phyloP scores from a whole-genome alignment of 1,139 yeast genomes.

The Pichia sp. region DNA sequence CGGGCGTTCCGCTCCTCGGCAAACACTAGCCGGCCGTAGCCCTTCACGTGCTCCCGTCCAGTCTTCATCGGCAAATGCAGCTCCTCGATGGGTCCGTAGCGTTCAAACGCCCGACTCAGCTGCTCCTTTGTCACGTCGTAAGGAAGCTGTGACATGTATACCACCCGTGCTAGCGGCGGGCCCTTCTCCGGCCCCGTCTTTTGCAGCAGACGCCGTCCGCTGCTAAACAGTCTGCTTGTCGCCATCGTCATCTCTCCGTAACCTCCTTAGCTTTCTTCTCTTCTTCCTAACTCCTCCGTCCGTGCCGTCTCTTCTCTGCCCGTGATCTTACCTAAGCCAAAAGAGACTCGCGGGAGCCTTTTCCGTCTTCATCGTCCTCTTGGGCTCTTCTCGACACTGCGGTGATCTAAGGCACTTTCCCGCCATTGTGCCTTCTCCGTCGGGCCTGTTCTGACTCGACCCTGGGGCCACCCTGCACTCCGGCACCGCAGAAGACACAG shows the following conservation, averaged over 20 bases:
- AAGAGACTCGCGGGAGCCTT: too few relatives aligned
- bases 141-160: constrained; percentile 23
- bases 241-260: too few relatives aligned
- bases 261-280: too few relatives aligned
- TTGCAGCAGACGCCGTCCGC: neutral
- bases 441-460: too few relatives aligned
- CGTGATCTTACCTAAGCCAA: too few relatives aligned
- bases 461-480: neutral
- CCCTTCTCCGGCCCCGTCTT: neutral
- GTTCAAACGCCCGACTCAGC: constrained; percentile 23
- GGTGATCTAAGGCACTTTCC: neutral
- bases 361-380: too few relatives aligned
- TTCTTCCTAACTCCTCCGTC: too few relatives aligned
- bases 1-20: constrained; percentile 20
- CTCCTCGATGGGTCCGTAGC: constrained; percentile 23
- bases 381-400: too few relatives aligned
- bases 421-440: neutral
- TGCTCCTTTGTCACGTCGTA: constrained; percentile 23
- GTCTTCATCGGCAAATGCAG: constrained; percentile 17
- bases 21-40: constrained; percentile 26
- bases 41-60: constrained; percentile 20
- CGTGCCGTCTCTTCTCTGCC: too few relatives aligned
- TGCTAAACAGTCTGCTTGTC: neutral
- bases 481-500: neutral
- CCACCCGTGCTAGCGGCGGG: neutral